A percentile compares a stretch with the other conserved stretches of the same genome.
Evolutionary conservation across 2,329 filamentous ascomycete genomes (phyloP).

Genomic region (Colletotrichum sansevieriae): DNA sequence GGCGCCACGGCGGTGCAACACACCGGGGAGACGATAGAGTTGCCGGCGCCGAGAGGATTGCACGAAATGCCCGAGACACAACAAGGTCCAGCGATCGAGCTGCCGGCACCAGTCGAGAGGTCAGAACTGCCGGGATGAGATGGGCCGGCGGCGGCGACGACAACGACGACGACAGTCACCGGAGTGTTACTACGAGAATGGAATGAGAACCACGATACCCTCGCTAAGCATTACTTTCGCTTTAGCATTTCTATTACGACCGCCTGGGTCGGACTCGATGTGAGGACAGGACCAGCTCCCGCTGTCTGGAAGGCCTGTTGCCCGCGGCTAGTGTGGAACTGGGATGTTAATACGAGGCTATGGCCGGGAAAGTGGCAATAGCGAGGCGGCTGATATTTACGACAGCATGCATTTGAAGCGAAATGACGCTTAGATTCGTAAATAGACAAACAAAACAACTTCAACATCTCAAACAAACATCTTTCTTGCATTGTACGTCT

Average conservation of each 20-base stretch:
- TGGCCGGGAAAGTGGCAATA: background rate
- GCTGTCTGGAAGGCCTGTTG: background rate
- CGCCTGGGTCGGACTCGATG: conserved; percentile 1
- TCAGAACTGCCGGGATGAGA: conserved; percentile 34
- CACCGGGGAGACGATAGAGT: conserved; percentile 21
- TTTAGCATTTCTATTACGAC: conserved; percentile 22
- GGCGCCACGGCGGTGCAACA: conserved; percentile 12
- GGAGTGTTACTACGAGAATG: conserved; percentile 14
- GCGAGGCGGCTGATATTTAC: background rate
- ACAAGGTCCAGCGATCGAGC: conserved; percentile 29
- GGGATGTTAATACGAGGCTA: conserved; percentile 11
- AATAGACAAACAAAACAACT: background rate
- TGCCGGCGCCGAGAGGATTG: conserved; percentile 31
- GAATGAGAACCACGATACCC: conserved; percentile 38
- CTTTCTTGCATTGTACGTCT: background rate
- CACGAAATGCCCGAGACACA: conserved; percentile 39
- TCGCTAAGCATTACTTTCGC: conserved; percentile 29
- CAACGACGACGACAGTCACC: background rate
- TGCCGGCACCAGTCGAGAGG: conserved; percentile 36
- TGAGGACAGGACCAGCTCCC: conserved; percentile 6
- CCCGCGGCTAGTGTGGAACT: background rate
- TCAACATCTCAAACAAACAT: background rate
- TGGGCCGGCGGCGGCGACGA: no score
- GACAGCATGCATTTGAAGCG: conserved; percentile 16
- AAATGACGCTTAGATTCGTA: conserved; percentile 14